Evolutionary conservation across 208 protist genomes (phyloP).

Genomic region (Acanthamoeba castellanii): DNA sequence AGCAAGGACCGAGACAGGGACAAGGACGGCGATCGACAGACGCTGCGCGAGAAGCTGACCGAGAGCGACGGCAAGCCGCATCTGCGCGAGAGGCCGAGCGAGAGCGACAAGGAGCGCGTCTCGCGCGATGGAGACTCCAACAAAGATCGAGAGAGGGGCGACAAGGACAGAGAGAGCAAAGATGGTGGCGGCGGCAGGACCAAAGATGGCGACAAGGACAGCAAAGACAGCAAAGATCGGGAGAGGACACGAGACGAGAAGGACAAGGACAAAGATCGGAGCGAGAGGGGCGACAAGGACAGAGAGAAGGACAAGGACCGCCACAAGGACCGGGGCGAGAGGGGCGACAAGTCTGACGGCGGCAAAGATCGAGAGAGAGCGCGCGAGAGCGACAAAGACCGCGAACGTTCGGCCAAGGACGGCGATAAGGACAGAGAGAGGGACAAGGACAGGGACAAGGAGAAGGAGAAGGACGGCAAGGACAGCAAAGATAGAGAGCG

Average conservation of each 20-base stretch:
- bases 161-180: not conserved
- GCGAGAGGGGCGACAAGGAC: not conserved
- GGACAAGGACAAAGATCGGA: conserved; percentile 30
- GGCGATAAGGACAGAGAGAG: not conserved
- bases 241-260: not conserved
- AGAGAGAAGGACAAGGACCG: not conserved
- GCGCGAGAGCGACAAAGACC: not conserved
- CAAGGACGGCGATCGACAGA: not conserved
- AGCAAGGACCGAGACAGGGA: not conserved
- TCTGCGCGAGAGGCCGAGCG: not conserved
- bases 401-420: not conserved
- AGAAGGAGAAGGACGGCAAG: not conserved
- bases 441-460: conserved; percentile 22
- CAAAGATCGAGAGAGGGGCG: not conserved
- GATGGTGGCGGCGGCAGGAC: not conserved
- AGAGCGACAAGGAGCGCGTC: not conserved
- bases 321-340: not conserved
- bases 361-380: not conserved
- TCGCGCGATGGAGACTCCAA: not conserved
- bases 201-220: not conserved
- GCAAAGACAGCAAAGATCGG: not conserved
- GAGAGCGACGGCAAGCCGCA: too few relatives aligned
- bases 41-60: not conserved
- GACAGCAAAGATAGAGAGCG: not conserved
- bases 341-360: not conserved